Conservation (phyloP, 208 protist species). For the Vickermania ingenoplastis region DNA sequence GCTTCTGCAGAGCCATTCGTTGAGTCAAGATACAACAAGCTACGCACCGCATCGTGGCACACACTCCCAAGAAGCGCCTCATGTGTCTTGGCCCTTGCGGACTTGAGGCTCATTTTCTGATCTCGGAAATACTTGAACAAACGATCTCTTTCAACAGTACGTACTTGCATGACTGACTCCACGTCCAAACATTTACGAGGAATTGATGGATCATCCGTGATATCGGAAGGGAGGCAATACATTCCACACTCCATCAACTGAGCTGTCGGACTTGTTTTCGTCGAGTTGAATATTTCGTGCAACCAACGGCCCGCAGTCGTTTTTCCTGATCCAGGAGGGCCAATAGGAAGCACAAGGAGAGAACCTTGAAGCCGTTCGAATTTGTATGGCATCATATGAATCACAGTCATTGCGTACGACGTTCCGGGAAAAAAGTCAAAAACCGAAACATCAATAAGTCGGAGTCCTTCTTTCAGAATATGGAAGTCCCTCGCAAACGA, state of each 20-base stretch:
- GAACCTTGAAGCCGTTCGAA: not conserved
- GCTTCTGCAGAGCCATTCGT: conserved; percentile 29
- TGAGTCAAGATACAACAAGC: conserved; percentile 33
- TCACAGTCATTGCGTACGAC: conserved; percentile 37
- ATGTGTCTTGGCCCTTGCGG: conserved; percentile 13
- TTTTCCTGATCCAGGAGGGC: conserved; percentile 20
- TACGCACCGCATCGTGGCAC: not conserved
- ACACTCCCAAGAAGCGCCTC: conserved; percentile 10
- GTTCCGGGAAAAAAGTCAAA: conserved; percentile 48
- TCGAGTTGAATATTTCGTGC: too few species aligned
- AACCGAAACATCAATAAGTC: conserved; percentile 11
- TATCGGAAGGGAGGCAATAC: too few species aligned
- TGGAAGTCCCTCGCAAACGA: conserved; percentile 24
- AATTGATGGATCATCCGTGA: too few species aligned
- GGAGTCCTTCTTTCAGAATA: conserved; percentile 18
- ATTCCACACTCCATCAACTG: too few species aligned
- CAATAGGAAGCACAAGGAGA: conserved; percentile 25
- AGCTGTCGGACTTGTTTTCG: too few species aligned
- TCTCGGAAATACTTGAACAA: conserved; percentile 6
- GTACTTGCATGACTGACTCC: conserved; percentile 1
- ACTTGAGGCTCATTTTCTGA: conserved; percentile 4
- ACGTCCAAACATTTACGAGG: not conserved
- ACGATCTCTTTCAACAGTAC: conserved; percentile 17
- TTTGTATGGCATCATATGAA: conserved; percentile 15
- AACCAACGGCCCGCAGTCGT: conserved; percentile 8